A percentile compares a stretch with the other conserved stretches of the same genome.
Evolutionary conservation across 2,329 filamentous ascomycete species (phyloP).

Genomic region (Arthrobotrys conoides): DNA sequence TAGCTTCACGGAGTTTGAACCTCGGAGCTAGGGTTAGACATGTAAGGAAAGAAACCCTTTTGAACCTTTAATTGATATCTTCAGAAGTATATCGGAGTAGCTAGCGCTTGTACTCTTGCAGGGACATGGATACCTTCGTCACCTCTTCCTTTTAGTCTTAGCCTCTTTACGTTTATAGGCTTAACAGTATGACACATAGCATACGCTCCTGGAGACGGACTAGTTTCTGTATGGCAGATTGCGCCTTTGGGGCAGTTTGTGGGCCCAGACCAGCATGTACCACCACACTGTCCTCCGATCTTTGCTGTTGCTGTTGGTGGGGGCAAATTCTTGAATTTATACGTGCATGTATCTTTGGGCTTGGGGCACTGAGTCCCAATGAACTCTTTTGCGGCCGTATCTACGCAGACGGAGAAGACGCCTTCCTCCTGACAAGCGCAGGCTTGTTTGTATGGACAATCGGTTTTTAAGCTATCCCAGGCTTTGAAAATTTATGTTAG

Average conservation of each 20-base stretch:
- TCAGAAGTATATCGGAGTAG: conserved; percentile 47
- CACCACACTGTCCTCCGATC: conserved; percentile 51
- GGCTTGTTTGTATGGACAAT: conserved; percentile 34
- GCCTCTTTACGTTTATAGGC: conserved; percentile 4
- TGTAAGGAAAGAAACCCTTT: conserved; percentile 15
- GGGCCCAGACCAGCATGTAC: conserved; percentile 53
- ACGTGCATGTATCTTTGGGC: conserved; percentile 17
- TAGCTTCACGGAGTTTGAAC: conserved; percentile 17
- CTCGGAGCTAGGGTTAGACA: conserved; percentile 9
- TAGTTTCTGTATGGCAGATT: conserved; percentile 46
- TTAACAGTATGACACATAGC: conserved; percentile 49
- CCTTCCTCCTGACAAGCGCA: conserved; percentile 36
- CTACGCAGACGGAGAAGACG: conserved; percentile 46
- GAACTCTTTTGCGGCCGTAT: conserved; percentile 9
- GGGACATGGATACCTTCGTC: conserved; percentile 50
- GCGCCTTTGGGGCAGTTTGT: conserved; percentile 49
- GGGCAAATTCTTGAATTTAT: conserved; percentile 34
- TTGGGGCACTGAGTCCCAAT: conserved; percentile 36
- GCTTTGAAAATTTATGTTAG: conserved; percentile 20
- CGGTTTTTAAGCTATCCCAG: conserved; percentile 34
- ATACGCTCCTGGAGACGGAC: conserved; percentile 37
- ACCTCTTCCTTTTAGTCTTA: conserved; percentile 36
- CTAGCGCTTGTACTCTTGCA: conserved; percentile 46
- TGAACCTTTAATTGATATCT: no score
- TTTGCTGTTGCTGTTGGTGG: conserved; percentile 48